phyloP scores from a whole-genome alignment of 78 protist genomes.

The Dictyostelium intermedium region DNA sequence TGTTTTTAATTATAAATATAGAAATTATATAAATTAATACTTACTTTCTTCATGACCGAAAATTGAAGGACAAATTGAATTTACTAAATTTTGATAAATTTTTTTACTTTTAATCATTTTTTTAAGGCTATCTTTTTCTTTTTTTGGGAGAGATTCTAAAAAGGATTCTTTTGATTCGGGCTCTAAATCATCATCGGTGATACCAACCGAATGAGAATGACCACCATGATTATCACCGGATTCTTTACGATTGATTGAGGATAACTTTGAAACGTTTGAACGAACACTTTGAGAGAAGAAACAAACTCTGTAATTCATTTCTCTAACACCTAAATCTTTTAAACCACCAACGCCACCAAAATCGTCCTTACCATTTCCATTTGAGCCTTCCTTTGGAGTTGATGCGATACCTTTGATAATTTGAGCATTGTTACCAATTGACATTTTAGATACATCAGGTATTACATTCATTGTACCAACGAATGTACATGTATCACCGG shows the following conservation, averaged over 20 bases:
- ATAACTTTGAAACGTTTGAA: neutral
- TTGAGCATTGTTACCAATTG: constrained; percentile 24
- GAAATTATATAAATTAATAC: neutral
- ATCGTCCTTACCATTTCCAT: constrained; percentile 20
- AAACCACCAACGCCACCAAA: constrained; percentile 95
- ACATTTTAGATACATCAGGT: constrained; percentile 94
- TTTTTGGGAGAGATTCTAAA: constrained; percentile 60
- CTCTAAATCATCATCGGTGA: constrained; percentile 10
- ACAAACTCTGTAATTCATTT: constrained; percentile 91
- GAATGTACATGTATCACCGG: constrained; percentile 97
- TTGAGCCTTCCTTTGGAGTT: neutral
- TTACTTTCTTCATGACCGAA: constrained; percentile 81
- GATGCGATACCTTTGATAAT: constrained; percentile 22
- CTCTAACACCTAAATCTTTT: constrained; percentile 95
- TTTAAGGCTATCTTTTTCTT: constrained; percentile 68
- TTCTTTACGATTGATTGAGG: constrained; percentile 9
- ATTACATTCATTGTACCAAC: constrained; percentile 97
- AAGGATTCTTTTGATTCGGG: constrained; percentile 6
- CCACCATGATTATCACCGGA: neutral
- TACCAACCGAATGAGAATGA: neutral
- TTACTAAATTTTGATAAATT: constrained; percentile 74
- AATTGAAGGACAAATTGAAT: constrained; percentile 90
- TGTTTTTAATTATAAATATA: too few species aligned
- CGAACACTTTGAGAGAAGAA: constrained; percentile 92
- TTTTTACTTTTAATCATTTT: constrained; percentile 61